These are phyloP conservation scores for Colletotrichum nymphaeae DNA, from an alignment of 2,329 filamentous ascomycete genomes.

Conservation along the genomic window DNA sequence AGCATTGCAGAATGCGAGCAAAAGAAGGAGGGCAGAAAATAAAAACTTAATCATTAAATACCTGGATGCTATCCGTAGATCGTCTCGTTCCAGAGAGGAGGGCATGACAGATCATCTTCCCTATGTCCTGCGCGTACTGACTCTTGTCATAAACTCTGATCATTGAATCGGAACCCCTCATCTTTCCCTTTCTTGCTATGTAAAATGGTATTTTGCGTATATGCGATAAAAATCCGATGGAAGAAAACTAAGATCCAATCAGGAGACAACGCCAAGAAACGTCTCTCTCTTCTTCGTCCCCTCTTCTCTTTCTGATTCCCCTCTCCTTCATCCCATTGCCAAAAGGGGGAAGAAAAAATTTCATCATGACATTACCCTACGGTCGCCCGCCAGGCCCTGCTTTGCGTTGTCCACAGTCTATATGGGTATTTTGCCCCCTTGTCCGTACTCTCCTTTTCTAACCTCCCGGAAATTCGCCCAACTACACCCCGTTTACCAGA, in stretches of 20 bases:
- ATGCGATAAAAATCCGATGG: neutral
- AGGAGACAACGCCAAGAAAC: neutral
- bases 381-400: conserved; percentile 27
- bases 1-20: neutral
- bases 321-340: neutral
- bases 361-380: conserved; percentile 26
- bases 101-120: neutral
- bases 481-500: conserved; percentile 62
- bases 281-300: neutral
- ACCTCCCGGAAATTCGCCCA: neutral
- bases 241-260: neutral
- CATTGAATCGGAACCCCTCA: neutral
- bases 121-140: conserved; percentile 2
- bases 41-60: conserved; percentile 23
- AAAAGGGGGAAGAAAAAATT: conserved; percentile 12
- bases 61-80: conserved; percentile 17
- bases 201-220: neutral
- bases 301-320: neutral
- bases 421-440: conserved; percentile 24
- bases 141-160: conserved; percentile 4
- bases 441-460: conserved; percentile 3
- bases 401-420: conserved; percentile 23
- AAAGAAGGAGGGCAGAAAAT: neutral
- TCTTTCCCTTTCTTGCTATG: neutral
- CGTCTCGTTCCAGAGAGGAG: conserved; percentile 6